Conservation (phyloP, 495 filamentous ascomycete genomes). For the Schizothecium vesticola region DNA sequence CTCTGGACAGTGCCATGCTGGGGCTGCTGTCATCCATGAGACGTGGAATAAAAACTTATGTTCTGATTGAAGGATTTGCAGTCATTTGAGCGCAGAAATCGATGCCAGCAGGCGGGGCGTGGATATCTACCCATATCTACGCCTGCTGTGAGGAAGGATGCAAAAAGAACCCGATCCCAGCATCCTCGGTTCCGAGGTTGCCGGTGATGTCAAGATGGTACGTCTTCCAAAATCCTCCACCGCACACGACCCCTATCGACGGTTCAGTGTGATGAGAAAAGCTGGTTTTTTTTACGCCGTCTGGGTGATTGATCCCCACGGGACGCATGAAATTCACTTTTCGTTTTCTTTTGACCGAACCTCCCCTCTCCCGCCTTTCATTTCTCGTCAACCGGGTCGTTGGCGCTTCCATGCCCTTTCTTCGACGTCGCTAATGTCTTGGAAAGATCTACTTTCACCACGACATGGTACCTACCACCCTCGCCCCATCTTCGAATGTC, state of each 20-base stretch:
- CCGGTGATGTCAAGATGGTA: not conserved
- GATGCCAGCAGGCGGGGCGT: too few species aligned
- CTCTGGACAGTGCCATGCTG: too few species aligned
- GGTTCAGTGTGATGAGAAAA: not conserved
- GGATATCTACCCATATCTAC: too few species aligned
- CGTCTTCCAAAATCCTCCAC: not conserved
- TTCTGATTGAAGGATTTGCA: too few species aligned
- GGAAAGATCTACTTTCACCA: not conserved
- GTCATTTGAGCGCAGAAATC: too few species aligned
- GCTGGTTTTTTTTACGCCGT: not conserved
- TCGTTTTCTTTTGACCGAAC: not conserved
- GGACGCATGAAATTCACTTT: not conserved
- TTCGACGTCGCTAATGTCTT: not conserved
- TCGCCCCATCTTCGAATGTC: not conserved
- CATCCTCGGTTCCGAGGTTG: not conserved
- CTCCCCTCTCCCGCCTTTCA: not conserved
- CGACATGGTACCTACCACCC: not conserved
- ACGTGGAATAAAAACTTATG: too few species aligned
- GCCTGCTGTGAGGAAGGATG: too few species aligned
- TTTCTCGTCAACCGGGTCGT: not conserved
- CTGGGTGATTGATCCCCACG: not conserved
- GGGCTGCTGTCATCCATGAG: too few species aligned
- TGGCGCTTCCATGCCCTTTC: not conserved
- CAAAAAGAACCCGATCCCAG: too few species aligned
- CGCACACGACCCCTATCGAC: not conserved